Evolutionary conservation across 768 basidiomycete genomes (phyloP), one percentile per base, ranked within the genome.

Genomic region (Lentinus tigrinus): DNA sequence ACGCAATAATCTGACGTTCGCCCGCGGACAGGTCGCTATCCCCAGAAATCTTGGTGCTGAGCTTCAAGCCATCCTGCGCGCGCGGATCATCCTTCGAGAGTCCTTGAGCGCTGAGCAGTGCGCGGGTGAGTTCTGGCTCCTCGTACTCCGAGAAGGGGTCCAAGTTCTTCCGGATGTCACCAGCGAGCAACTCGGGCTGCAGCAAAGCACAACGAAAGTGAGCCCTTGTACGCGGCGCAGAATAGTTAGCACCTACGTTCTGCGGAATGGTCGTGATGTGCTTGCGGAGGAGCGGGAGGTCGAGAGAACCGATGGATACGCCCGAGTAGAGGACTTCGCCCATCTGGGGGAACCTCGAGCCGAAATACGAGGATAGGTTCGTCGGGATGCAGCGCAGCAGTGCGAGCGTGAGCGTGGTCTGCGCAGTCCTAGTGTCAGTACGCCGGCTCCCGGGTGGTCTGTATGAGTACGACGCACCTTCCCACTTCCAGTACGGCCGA

Each of bases 241-340:
- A 13, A 5, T 17, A 23, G 1, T n/a, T 16, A n/a, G 27, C 11
- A 21, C 26, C n/a, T 17, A 63, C 80, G 65, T 56, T 81, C 66
- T 85, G 84, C 2, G 84, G 84, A 42, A 85, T 84, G 65, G 84
- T 82, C 26, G 83, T 85, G 52, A 85, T 77, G 48, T 76, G 75
- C 0, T 77, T 74, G 13, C 85, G 72, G 9, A 86, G 71, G 10
- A 75, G 75, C 44, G 83, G 75, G 2, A 85, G 70, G 67, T 85
- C 84, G 65, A 85, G 66, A 2, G 68, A 63, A 52, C 73, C 70
- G 8, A 77, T 80, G 8, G 73, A 72, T 31, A 77, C 56, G 11
- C 78, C 81, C 54, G 85, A 83, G 62, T 78, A 83, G 58, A 72
- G 74, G 21, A 85, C 78, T 8, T 67, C 70, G 16, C 84, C 84